These are phyloP conservation scores for Bryopsis sp. DNA, from an alignment of 139 green algal genomes.

Conservation along the genomic window DNA sequence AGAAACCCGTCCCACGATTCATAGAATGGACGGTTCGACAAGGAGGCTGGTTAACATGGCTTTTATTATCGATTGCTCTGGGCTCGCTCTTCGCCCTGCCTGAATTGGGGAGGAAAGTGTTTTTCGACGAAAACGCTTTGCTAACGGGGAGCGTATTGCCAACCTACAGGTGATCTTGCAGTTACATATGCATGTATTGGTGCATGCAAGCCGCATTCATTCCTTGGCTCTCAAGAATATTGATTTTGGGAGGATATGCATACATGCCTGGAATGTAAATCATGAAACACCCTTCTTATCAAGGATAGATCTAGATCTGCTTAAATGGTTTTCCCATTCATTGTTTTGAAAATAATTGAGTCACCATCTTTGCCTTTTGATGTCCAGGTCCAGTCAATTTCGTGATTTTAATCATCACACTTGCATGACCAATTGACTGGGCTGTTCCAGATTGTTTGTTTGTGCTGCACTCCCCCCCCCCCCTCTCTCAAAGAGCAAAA, in stretches of 20 bases:
- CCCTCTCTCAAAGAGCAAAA: neutral
- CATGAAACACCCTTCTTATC: too few species aligned
- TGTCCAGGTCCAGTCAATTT: neutral
- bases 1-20: neutral
- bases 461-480: neutral
- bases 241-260: neutral
- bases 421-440: neutral
- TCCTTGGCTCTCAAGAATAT: neutral
- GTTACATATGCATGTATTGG: too few species aligned
- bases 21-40: neutral
- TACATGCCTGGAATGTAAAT: too few species aligned
- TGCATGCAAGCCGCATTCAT: neutral
- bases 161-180: conserved; percentile 29
- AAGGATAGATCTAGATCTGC: too few species aligned
- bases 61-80: conserved; percentile 25
- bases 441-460: too few species aligned
- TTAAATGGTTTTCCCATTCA: too few species aligned
- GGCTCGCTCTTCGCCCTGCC: conserved; percentile 33
- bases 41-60: conserved; percentile 1
- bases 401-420: neutral
- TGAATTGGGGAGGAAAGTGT: conserved; percentile 31
- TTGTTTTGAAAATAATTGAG: neutral
- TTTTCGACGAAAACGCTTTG: conserved; percentile 60
- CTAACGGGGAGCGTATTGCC: conserved; percentile 32
- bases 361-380: neutral